Evolutionary conservation across 2,329 filamentous ascomycete genomes (phyloP).

Genomic region (Colletotrichum sp.): DNA sequence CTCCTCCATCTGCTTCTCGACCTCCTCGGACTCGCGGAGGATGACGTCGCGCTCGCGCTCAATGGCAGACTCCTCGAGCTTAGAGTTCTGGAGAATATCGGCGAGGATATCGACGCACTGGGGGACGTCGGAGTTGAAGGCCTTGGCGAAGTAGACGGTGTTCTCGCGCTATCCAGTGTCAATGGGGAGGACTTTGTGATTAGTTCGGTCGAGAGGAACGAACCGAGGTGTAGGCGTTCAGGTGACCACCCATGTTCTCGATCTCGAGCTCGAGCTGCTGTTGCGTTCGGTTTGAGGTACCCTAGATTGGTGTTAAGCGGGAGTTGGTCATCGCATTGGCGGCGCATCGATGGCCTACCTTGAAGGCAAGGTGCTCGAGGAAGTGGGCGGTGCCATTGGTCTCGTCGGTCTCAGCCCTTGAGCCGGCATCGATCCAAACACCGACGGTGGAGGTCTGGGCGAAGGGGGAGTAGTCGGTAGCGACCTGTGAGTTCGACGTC

Average conservation of each 20-base stretch:
- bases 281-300: constrained; percentile 92
- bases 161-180: constrained; percentile 78
- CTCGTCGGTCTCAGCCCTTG: constrained; percentile 95
- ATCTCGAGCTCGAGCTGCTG: constrained; percentile 99
- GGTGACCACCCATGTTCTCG: constrained; percentile 99
- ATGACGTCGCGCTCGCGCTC: constrained; percentile 99
- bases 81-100: constrained; percentile 99
- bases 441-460: constrained; percentile 98
- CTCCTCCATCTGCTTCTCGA: constrained; percentile 99
- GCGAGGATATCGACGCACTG: constrained; percentile 97
- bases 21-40: constrained; percentile 97
- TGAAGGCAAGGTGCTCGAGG: constrained; percentile 99
- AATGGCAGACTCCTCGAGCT: constrained; percentile 90
- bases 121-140: constrained; percentile 97
- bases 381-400: constrained; percentile 99
- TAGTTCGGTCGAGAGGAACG: constrained; percentile 37
- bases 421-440: constrained; percentile 99
- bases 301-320: constrained; percentile 53
- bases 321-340: neutral
- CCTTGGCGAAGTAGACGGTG: constrained; percentile 99
- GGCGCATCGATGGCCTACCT: constrained; percentile 63
- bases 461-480: constrained; percentile 97
- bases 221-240: constrained; percentile 99
- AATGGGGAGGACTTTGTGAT: neutral
- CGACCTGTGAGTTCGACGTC: constrained; percentile 68